Evolutionary conservation across 2,329 filamentous ascomycete genomes (phyloP).

Genomic region (Pseudogymnoascus verrucosus): DNA sequence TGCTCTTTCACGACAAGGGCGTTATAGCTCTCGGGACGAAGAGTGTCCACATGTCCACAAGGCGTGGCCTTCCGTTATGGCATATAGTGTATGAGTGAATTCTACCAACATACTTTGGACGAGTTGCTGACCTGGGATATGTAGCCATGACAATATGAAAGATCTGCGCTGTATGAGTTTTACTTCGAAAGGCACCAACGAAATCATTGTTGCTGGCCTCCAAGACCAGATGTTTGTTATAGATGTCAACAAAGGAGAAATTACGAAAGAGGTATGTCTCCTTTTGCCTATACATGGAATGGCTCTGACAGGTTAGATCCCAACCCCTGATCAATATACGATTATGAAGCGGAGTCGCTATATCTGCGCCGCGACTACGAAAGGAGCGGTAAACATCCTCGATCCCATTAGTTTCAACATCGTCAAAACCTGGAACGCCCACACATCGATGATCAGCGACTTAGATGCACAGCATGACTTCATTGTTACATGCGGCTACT

Average conservation of each 20-base stretch:
- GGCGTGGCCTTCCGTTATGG: constrained; percentile 80
- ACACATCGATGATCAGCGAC: constrained; percentile 82
- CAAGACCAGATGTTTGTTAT: constrained; percentile 80
- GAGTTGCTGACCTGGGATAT: constrained; percentile 17
- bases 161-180: constrained; percentile 94
- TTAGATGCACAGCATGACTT: constrained; percentile 97
- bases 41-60: constrained; percentile 80
- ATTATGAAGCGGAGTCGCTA: constrained; percentile 88
- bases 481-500: constrained; percentile 90
- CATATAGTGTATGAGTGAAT: constrained; percentile 57
- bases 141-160: constrained; percentile 65
- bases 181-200: constrained; percentile 72
- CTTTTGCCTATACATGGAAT: background rate
- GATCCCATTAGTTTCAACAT: constrained; percentile 71
- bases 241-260: constrained; percentile 60
- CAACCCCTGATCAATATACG: constrained; percentile 70
- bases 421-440: constrained; percentile 82
- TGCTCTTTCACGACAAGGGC: constrained; percentile 86
- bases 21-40: constrained; percentile 76
- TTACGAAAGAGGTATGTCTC: constrained; percentile 53
- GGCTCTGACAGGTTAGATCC: constrained; percentile 43
- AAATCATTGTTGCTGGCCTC: constrained; percentile 79
- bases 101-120: background rate
- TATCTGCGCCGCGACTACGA: constrained; percentile 83
- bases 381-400: constrained; percentile 75